Conservation (phyloP, 495 filamentous ascomycete genomes). For the Hypoxylon trugodes region DNA sequence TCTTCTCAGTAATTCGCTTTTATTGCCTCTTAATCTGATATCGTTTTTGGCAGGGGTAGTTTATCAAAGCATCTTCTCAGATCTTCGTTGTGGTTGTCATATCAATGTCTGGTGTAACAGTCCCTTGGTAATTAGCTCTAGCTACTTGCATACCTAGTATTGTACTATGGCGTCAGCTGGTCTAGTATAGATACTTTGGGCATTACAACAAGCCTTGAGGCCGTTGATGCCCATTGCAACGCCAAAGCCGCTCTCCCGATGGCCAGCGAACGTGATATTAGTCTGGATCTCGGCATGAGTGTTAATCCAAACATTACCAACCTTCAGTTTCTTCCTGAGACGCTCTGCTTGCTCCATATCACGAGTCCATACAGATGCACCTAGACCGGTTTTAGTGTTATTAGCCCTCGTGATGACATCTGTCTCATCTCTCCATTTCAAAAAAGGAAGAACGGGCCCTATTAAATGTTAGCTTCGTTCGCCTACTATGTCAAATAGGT, state of each 20-base stretch:
- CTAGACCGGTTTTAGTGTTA: conserved; percentile 59
- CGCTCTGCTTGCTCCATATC: conserved; percentile 56
- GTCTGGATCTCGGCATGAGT: conserved; percentile 38
- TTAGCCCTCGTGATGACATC: conserved; percentile 65
- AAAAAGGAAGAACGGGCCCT: conserved; percentile 63
- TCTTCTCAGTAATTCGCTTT: too few relatives aligned
- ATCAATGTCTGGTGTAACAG: too few relatives aligned
- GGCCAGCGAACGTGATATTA: conserved; percentile 60
- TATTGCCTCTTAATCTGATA: too few relatives aligned
- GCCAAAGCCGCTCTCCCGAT: conserved; percentile 66
- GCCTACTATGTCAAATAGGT: neutral
- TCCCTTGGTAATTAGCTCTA: too few relatives aligned
- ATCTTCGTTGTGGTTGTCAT: too few relatives aligned
- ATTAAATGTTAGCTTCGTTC: neutral
- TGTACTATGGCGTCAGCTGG: neutral
- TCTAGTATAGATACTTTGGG: conserved; percentile 38
- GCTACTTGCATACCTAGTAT: too few relatives aligned
- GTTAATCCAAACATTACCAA: conserved; percentile 66
- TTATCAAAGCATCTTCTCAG: too few relatives aligned
- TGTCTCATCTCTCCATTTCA: conserved; percentile 62
- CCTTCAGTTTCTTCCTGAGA: conserved; percentile 59
- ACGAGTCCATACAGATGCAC: conserved; percentile 61
- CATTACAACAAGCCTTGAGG: conserved; percentile 59
- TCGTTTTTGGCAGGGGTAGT: too few relatives aligned
- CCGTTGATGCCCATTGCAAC: conserved; percentile 60